phyloP scores from a whole-genome alignment of 2,329 filamentous ascomycete genomes.

The Arthrocladium fulminans region DNA sequence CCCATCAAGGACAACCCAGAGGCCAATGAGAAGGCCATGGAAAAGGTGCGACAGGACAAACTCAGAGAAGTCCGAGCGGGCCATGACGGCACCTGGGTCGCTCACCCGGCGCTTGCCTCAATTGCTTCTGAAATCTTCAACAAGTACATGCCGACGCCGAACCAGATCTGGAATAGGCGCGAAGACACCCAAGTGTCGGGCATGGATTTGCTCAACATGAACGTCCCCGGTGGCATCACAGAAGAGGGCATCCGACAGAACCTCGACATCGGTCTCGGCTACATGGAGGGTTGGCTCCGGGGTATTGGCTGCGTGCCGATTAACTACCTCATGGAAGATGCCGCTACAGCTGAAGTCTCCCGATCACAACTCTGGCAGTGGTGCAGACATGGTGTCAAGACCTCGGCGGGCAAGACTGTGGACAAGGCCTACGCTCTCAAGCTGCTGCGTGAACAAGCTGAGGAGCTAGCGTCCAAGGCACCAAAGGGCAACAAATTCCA shows the following conservation, averaged over 20 bases:
- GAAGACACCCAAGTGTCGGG: constrained; percentile 80
- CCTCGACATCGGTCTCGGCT: constrained; percentile 87
- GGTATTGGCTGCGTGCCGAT: constrained; percentile 94
- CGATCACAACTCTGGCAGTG: constrained; percentile 96
- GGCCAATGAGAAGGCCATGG: constrained; percentile 40
- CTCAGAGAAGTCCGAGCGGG: constrained; percentile 89
- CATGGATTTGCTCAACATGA: constrained; percentile 96
- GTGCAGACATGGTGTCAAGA: constrained; percentile 64
- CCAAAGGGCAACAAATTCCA: constrained; percentile 85
- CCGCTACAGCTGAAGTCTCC: constrained; percentile 91
- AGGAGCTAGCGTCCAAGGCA: constrained; percentile 63
- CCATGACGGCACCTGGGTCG: constrained; percentile 96
- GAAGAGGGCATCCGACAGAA: constrained; percentile 97
- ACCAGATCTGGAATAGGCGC: constrained; percentile 84
- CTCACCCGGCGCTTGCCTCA: constrained; percentile 79
- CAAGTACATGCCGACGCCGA: constrained; percentile 95
- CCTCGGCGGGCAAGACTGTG: constrained; percentile 80
- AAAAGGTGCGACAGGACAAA: constrained; percentile 63
- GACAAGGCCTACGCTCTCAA: constrained; percentile 85
- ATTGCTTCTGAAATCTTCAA: constrained; percentile 94
- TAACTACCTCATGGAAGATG: constrained; percentile 98
- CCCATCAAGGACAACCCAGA: constrained; percentile 90
- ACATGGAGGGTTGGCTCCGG: constrained; percentile 98
- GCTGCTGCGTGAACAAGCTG: constrained; percentile 76
- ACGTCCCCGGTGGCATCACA: constrained; percentile 83